Evolutionary conservation across 768 basidiomycete species (phyloP), one percentile per base, ranked within the genome.

Genomic region (Lactifluus pinguis): DNA sequence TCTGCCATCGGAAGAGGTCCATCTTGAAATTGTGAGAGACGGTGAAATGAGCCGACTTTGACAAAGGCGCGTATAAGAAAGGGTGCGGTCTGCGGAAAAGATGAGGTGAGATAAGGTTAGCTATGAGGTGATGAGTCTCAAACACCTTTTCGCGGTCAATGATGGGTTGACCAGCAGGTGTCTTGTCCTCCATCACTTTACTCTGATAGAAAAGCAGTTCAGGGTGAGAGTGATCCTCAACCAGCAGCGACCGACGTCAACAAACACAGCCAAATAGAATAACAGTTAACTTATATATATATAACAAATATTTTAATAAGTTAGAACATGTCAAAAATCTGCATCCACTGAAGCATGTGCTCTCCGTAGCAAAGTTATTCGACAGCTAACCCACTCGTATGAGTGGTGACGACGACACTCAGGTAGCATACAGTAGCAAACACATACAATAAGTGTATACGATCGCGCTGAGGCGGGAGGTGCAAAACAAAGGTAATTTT

Each of bases 51-150:
- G 19, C 87, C 88, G 42, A 89, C 81, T 80, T 90, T 92, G 59
- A 92, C 79, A 70, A 92, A 92, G 14, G 89, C 77, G 53, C 90
- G 81, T 39, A 92, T 83, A 56, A 92, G 82, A 72, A 92, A 92
- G 6, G 90, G 90, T 0, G 85, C 79, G 6, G 85, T 89, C 89
- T 91, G 19, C 11, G 64, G 36, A 14, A 25, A 10, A 29, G 29
- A 25, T 10, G 14, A 19, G 6, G 41, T 38, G n/a, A 47, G 15
- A 32, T 17, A 9, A 13, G 52, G 15, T 21, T 10, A 41, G 36
- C 10, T 17, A 15, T 10, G 17, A 42, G 11, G 14, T 29, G 45
- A 57, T 10, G 6, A 30, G 34, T 52, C 39, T 13, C 13, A 36
- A 48, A 21, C n/a, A 81, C 84, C 74, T 84, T 85, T 70, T 84